These are phyloP conservation scores for Toxicodendron radicans DNA, from an alignment of 345 rosid genomes.

Conservation along the genomic window DNA sequence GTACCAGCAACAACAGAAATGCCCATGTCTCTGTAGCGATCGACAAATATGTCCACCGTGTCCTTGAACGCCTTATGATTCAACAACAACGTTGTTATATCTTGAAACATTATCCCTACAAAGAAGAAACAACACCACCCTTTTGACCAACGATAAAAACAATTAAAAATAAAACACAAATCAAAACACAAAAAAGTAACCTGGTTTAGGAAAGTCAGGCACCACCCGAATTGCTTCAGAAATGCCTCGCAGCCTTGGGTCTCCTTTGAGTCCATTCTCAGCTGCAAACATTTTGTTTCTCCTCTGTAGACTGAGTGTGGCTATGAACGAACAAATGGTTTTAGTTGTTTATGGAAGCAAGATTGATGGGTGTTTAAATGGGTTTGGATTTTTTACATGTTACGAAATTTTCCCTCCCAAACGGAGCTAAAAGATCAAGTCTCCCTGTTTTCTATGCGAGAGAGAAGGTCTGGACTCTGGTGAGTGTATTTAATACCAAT, in stretches of 20 bases:
- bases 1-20: conserved; percentile 94
- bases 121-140: neutral
- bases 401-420: conserved; percentile 24
- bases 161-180: neutral
- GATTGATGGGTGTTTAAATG: conserved; percentile 7
- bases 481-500: conserved; percentile 35
- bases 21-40: conserved; percentile 84
- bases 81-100: conserved; percentile 82
- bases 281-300: conserved; percentile 57
- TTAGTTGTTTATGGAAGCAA: neutral
- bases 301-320: neutral
- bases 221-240: conserved; percentile 68
- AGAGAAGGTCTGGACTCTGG: conserved; percentile 13
- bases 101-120: conserved; percentile 96
- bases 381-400: conserved; percentile 7
- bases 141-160: neutral
- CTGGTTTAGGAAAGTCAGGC: conserved; percentile 77
- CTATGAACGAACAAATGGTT: no score
- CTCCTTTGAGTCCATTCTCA: conserved; percentile 74
- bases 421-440: conserved; percentile 11
- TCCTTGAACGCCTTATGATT: conserved; percentile 88
- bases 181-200: conserved; percentile 21
- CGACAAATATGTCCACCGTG: conserved; percentile 89
- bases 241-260: conserved; percentile 66
- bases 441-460: conserved; percentile 22